Evolutionary conservation across 371 early-diverging fungal species (phyloP), one percentile per base, ranked within the genome.

Genomic region (Mucor mucedo): DNA sequence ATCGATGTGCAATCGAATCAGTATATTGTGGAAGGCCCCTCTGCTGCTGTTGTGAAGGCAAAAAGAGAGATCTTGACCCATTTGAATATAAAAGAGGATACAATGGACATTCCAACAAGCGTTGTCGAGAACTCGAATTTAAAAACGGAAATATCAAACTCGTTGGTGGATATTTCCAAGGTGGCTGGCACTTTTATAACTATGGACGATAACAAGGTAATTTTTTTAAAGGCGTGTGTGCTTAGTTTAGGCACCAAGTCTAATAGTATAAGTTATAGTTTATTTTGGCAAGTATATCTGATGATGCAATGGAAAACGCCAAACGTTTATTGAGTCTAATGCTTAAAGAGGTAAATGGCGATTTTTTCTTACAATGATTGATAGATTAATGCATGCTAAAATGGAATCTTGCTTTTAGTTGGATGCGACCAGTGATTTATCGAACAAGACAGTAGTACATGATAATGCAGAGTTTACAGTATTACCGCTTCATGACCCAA

Each of bases 401-500:
- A 48, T 33, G 33, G 4, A 4, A 44, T 42, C 52, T 48, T n/a
- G 32, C 35, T 13, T 30, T 2, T 58, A 79, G 65, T 52, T 73
- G 16, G 58, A 57, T 13, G 35, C 65, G 6, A 69, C 73, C 2
- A 48, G 54, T 5, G 68, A 66, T 40, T 60, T 45, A 50, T 53
- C 73, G 29, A 27, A 75, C n/a, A 13, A 64, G 16, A 66, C 61
- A 30, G n/a, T 65, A 14, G 50, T 68, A 8, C 48, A 68, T 28
- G 38, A 53, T n/a, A 13, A 29, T 4, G 28, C 55, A 32, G 48
- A 56, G 41, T 65, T 58, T 30, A 42, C 30, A 16, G 63, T 68
- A 8, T 39, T 74, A 52, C 80, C 80, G 10, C 40, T 77, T 8
- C 70, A 73, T 35, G 80, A 79, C 49, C 13, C 70, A 2, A 29